Evolutionary conservation across 108 stramenopile genomes (phyloP), one percentile per base, ranked within the genome.

Genomic region (Ochromonas danica): DNA sequence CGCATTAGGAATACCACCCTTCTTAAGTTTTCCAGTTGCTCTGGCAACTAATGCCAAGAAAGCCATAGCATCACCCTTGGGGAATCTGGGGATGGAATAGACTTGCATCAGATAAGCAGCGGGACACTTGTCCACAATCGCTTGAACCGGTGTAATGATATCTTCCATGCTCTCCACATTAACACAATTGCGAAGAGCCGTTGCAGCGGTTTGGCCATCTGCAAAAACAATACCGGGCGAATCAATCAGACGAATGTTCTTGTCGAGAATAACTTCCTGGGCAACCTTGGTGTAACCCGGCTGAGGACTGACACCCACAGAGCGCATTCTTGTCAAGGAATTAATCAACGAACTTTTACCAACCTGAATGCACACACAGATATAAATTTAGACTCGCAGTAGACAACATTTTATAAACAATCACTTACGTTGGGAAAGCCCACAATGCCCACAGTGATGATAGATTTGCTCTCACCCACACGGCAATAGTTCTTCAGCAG

Each of bases 401-500:
- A 93, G 17, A 99, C 92, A 43, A n/a, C n/a, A n/a, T n/a, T n/a
- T n/a, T n/a, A n/a, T n/a, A 90, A 92, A 36, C 85, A 87, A 82
- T 99, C 98, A 14, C 96, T 96, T 28, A 95, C 95, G 71, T 99
- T 98, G 43, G 93, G 94, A 83, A 91, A 93, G 28, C 92, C 92
- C 1, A 93, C 80, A 10, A 92, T 71, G 36, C 91, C 91, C 39
- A 89, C 89, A 17, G 62, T 71, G 28, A 87, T 80, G 70, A 79
- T 71, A 0, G 81, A 81, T 78, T 89, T 87, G 39, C 82, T 31
- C 77, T 93, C 92, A 38, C 85, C 83, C 40, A 89, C 88, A n/a
- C 98, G 90, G 51, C 94, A 91, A 86, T 99, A 99, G 85, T 99
- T 99, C 90, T 99, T 99, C 43, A 99, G 85, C 6, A 98, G 84